These are phyloP conservation scores for Ramaria sp. DNA, from an alignment of 768 basidiomycete species.

Conservation along the genomic window DNA sequence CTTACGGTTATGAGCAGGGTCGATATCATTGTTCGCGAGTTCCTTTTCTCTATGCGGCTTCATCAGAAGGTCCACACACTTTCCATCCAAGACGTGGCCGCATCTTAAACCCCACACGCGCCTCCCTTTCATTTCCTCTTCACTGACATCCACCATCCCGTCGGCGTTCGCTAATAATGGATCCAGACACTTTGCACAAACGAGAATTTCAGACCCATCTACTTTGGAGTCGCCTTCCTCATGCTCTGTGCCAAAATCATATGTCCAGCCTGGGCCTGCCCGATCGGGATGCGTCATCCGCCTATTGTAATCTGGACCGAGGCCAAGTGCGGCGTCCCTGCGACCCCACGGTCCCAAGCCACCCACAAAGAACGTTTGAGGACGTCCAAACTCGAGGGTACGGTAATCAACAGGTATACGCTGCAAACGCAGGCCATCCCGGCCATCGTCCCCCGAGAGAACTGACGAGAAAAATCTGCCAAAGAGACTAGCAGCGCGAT, in stretches of 20 bases:
- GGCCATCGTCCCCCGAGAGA: neutral
- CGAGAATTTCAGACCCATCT: constrained; percentile 41
- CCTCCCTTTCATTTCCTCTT: constrained; percentile 31
- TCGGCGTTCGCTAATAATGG: constrained; percentile 44
- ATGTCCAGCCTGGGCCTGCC: constrained; percentile 53
- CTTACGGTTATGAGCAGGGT: constrained; percentile 34
- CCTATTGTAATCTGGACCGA: constrained; percentile 33
- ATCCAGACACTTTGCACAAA: constrained; percentile 58
- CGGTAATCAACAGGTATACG: no score
- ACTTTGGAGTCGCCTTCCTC: constrained; percentile 38
- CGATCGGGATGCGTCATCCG: constrained; percentile 55
- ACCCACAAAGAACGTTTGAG: neutral
- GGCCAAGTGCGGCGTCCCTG: neutral
- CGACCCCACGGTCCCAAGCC: neutral
- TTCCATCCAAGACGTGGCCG: constrained; percentile 72
- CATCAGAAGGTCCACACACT: constrained; percentile 54
- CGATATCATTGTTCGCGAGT: constrained; percentile 8
- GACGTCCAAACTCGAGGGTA: no score
- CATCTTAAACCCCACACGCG: constrained; percentile 66
- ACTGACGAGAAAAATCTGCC: neutral
- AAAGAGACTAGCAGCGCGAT: neutral
- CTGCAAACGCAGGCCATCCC: no score
- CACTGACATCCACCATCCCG: constrained; percentile 30
- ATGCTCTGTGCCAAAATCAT: constrained; percentile 37
- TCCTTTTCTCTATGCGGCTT: constrained; percentile 22